phyloP scores from a whole-genome alignment of 2,329 filamentous ascomycete species.

The Bipolaris cookei region DNA sequence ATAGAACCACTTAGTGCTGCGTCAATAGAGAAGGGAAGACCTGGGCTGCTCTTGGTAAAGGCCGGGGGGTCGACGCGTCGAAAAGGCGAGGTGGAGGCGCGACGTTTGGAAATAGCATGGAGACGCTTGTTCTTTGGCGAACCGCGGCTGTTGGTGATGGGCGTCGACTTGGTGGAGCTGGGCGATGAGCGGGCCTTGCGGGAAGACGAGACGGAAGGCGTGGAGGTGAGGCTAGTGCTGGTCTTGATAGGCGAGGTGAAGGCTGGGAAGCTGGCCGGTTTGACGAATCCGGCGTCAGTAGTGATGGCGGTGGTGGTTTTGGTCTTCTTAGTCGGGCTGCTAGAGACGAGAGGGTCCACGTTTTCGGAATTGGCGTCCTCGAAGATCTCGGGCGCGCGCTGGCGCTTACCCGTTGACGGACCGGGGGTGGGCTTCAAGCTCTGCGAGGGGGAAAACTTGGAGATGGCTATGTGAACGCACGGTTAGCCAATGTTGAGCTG shows the following conservation, averaged over 20 bases:
- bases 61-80: constrained; percentile 74
- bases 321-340: constrained; percentile 60
- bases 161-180: constrained; percentile 51
- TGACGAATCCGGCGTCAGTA: constrained; percentile 42
- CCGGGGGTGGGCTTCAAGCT: constrained; percentile 36
- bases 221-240: constrained; percentile 32
- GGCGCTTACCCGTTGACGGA: constrained; percentile 54
- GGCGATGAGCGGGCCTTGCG: constrained; percentile 52
- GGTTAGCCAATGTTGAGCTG: constrained; percentile 27
- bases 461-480: constrained; percentile 36
- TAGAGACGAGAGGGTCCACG: constrained; percentile 60
- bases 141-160: constrained; percentile 65
- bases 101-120: constrained; percentile 71
- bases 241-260: constrained; percentile 36
- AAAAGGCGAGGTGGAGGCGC: constrained; percentile 66
- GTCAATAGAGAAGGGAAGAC: constrained; percentile 79
- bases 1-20: constrained; percentile 81
- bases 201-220: constrained; percentile 38
- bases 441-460: constrained; percentile 40
- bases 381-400: constrained; percentile 51
- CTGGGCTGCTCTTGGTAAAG: constrained; percentile 57
- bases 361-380: constrained; percentile 64
- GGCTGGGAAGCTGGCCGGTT: constrained; percentile 52
- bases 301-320: constrained; percentile 47
- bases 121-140: constrained; percentile 77